Evolutionary conservation across 192 early-diverging fungal genomes (phyloP), one percentile per base, ranked within the genome.

Genomic region (Glomus cerebriforme): DNA sequence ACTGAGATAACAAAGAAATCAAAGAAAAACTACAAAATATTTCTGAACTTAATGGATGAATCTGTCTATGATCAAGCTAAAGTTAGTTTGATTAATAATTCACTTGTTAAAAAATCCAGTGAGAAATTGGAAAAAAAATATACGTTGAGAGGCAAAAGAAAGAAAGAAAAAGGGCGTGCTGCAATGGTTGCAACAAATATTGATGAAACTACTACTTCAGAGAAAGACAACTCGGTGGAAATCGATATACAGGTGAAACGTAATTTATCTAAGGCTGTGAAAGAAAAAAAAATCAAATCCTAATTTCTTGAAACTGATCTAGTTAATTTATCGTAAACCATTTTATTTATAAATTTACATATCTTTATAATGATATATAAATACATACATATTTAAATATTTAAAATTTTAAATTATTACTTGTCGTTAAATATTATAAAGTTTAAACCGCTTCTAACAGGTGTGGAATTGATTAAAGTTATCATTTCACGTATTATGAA

Each of bases 41-140:
- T 19, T 3, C 12, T 67, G 15, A 22, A 0, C 6, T 22, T 67
- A 3, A 4, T 13, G 65, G 19, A 22, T 6, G 19, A 0, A 22
- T 35, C 15, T 13, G 12, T 2, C 27, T 17, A 15, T 15, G 3
- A 22, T 6, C 2, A 34, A 32, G 1, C 31, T 22, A 13, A 31
- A 13, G 4, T 31, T 54, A 22, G 8, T 67, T 24, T 73, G 0
- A 2, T 73, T 22, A 32, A 73, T 2, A 73, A 73, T 73, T 6
- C 47, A 49, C n/a, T 73, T 6, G 45, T 73, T 26, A 73, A 73
- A 19, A 8, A 31, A 32, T 8, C 43, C 4, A 26, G 37, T 13
- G 43, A 54, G 22, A 73, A 73, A 31, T 34, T 73, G 15, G 70
- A 73, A 9, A 73, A 73, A 17, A 54, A 29, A 13, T 66, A 66